Percentiles rank a stretch among this genome's conserved stretches.
These are phyloP conservation scores for Solanum etuberosum DNA, from an alignment of 257 asterid genomes.

Conservation along the genomic window DNA sequence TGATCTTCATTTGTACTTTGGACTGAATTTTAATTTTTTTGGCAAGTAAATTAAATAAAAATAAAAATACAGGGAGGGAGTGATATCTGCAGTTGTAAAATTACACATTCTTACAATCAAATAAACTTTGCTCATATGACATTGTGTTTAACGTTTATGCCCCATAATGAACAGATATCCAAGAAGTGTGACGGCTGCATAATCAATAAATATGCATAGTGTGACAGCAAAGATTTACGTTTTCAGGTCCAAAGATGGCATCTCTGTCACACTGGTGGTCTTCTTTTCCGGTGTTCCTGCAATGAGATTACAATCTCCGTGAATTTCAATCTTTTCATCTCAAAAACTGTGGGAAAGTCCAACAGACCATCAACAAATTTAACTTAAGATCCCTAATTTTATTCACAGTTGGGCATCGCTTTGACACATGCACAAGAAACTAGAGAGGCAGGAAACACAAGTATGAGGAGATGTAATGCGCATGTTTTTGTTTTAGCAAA, in stretches of 20 bases:
- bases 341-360: not conserved
- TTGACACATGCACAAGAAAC: not conserved
- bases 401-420: not conserved
- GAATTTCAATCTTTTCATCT: not conserved
- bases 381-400: not conserved
- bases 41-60: not conserved
- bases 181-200: not conserved
- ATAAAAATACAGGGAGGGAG: not conserved
- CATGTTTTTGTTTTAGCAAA: not conserved
- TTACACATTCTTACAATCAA: not conserved
- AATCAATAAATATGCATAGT: not conserved
- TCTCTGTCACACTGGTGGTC: constrained; percentile 32
- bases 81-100: not conserved
- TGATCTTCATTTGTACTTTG: not conserved
- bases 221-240: constrained; percentile 33
- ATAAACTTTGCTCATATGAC: not conserved
- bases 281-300: constrained; percentile 48
- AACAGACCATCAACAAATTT: not conserved
- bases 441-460: not conserved
- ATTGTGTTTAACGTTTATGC: not conserved
- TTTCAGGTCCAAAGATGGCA: constrained; percentile 49
- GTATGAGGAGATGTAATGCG: not conserved
- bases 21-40: not conserved
- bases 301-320: not conserved
- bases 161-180: not conserved